These are phyloP conservation scores for Kockovaella imperatae DNA, from an alignment of 768 basidiomycete genomes.

Conservation along the genomic window DNA sequence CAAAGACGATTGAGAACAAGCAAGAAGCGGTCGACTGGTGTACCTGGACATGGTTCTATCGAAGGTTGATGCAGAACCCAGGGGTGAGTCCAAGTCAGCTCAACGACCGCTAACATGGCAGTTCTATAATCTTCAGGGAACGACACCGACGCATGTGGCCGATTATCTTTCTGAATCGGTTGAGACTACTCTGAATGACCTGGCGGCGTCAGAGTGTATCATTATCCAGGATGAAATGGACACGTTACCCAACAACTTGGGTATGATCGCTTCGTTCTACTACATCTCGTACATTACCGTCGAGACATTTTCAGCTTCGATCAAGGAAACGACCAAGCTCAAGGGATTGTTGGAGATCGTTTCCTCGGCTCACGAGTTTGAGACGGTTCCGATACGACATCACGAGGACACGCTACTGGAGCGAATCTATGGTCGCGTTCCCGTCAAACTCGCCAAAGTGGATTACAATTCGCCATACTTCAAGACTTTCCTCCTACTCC, in stretches of 20 bases:
- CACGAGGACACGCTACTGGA: slow-evolving; percentile 72
- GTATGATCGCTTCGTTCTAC: slow-evolving; percentile 77
- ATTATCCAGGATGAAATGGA: slow-evolving; percentile 91
- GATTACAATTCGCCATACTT: slow-evolving; percentile 95
- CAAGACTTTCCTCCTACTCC: slow-evolving; percentile 94
- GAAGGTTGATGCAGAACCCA: slow-evolving; percentile 94
- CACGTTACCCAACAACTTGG: slow-evolving; percentile 70
- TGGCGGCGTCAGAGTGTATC: slow-evolving; percentile 93
- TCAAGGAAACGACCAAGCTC: slow-evolving; percentile 93
- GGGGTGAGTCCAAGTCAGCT: slow-evolving; percentile 25
- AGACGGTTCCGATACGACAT: slow-evolving; percentile 84
- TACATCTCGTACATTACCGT: slow-evolving; percentile 73
- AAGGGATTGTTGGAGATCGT: slow-evolving; percentile 95
- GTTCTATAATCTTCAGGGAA: slow-evolving; percentile 57
- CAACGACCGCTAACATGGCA: slow-evolving; percentile 4
- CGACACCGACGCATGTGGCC: slow-evolving; percentile 88
- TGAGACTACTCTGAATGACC: slow-evolving; percentile 81
- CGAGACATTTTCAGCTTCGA: slow-evolving; percentile 89
- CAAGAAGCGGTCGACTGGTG: slow-evolving; percentile 87
- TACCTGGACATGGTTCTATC: slow-evolving; percentile 96
- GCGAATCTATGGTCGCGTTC: slow-evolving; percentile 89
- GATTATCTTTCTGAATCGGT: slow-evolving; percentile 95
- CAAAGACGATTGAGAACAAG: slow-evolving; percentile 98
- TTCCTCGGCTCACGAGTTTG: slow-evolving; percentile 93
- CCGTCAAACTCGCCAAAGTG: slow-evolving; percentile 70